phyloP scores from a whole-genome alignment of 139 green algal species.

The Chlamydomonas sphaeroides region DNA sequence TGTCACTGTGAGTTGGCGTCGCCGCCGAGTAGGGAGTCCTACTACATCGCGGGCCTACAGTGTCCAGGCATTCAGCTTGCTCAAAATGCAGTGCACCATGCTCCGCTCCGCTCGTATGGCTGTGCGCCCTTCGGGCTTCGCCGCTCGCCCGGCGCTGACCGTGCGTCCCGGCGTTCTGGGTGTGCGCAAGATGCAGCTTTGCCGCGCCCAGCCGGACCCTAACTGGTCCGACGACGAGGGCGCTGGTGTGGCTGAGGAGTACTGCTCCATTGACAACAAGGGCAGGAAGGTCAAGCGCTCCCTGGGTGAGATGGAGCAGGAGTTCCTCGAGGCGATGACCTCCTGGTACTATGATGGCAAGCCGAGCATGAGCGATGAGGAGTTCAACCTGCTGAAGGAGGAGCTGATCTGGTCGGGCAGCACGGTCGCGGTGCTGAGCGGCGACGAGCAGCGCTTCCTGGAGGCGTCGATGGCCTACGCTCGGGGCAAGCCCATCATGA shows the following conservation, averaged over 20 bases:
- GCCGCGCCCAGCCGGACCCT: neutral
- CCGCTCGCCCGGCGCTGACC: neutral
- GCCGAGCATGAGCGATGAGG: conserved; percentile 80
- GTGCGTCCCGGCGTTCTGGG: neutral
- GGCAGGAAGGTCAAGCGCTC: conserved; percentile 62
- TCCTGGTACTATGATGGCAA: conserved; percentile 74
- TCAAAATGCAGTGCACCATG: conserved; percentile 21
- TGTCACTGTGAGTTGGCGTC: too few relatives aligned
- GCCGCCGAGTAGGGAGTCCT: too few relatives aligned
- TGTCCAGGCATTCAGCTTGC: too few relatives aligned
- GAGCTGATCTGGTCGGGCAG: conserved; percentile 88
- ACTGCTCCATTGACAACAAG: conserved; percentile 60
- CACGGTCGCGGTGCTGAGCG: conserved; percentile 73
- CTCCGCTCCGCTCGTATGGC: neutral
- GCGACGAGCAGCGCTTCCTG: conserved; percentile 87
- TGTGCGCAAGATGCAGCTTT: conserved; percentile 13
- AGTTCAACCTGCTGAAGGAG: conserved; percentile 90
- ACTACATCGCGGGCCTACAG: too few relatives aligned
- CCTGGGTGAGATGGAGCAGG: conserved; percentile 88
- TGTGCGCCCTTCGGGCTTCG: neutral
- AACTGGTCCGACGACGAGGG: conserved; percentile 36
- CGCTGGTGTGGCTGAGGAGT: conserved; percentile 45
- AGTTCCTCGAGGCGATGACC: conserved; percentile 83
- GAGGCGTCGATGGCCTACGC: conserved; percentile 79
- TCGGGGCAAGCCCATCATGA: conserved; percentile 79